phyloP scores from a whole-genome alignment of 768 basidiomycete species.

The Pluteus cervinus region DNA sequence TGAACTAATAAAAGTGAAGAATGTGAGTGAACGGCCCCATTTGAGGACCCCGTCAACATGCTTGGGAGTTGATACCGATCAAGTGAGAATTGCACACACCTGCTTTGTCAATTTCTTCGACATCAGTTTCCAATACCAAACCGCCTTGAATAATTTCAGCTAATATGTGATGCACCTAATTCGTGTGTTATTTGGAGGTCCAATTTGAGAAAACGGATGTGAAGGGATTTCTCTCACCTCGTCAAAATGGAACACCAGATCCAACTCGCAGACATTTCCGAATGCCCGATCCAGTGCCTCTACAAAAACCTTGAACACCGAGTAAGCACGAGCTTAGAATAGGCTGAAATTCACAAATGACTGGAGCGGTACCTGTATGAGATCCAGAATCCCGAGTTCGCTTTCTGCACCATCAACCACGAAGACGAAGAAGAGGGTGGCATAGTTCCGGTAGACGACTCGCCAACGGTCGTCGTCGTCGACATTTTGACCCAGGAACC shows the following conservation, averaged over 20 bases:
- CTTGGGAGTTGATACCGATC: no score
- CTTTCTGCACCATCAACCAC: conserved; percentile 96
- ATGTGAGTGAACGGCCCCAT: no score
- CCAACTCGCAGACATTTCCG: conserved; percentile 97
- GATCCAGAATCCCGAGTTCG: conserved; percentile 90
- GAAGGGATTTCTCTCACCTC: conserved; percentile 57
- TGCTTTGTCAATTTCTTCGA: conserved; percentile 73
- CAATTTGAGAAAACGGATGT: no score
- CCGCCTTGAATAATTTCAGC: conserved; percentile 97
- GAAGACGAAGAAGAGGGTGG: conserved; percentile 95
- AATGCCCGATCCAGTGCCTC: conserved; percentile 94
- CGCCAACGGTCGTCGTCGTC: conserved; percentile 61
- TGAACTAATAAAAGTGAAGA: conserved; percentile 43
- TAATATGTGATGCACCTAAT: conserved; percentile 90
- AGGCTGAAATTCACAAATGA: not conserved
- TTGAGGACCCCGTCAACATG: no score
- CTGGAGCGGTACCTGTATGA: conserved; percentile 72
- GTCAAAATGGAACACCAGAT: conserved; percentile 98
- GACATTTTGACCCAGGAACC: conserved; percentile 54
- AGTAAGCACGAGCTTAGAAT: not conserved
- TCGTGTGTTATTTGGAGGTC: no score
- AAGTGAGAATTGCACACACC: conserved; percentile 35
- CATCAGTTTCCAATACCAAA: conserved; percentile 91
- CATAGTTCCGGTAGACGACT: conserved; percentile 93
- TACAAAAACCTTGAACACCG: conserved; percentile 77